Base-by-base conservation (phyloP, 1,139 yeast genomes). In the Diutina rugosa region DNA sequence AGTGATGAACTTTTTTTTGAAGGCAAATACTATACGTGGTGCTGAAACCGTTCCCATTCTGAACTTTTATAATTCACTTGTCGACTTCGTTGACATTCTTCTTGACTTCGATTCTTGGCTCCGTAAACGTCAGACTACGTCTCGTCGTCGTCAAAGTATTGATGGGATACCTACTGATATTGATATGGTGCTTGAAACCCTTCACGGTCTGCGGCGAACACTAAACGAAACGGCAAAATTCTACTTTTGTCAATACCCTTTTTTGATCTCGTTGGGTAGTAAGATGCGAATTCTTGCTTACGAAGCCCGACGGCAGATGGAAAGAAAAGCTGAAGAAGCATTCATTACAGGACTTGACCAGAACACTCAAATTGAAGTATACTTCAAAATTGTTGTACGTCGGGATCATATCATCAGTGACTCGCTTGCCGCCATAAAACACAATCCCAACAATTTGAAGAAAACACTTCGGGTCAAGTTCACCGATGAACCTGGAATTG, bases 71-170 rank as follows among this genome's bases (percentile, higher is more conserved):
- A 91, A 91, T 65, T 78, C 88, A 4, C 73, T 90, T 69, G 85
- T 87, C 2, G 98, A 93, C 67, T 88, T 77, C 67, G 83, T 90
- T 30, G 87, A 88, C 63, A 77, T 88, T 45, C 80, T 77, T 58
- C 77, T 82, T 59, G 99, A 93, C 68, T 93, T 87, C 68, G 95
- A 88, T 62, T 74, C 80, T 0, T 91, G 98, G 98, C 89, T 86
- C 60, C 72, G 69, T 56, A 67, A 63, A 38, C 63, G 61, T 51
- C 74, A 73, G 0, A 18, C 18, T 8, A 30, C 29, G 29, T 30
- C 18, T 30, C 35, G 38, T 28, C 51, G 38, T 29, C 35, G 30
- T 16, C 49, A 46, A 16, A 44, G 46, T 18, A 7, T 47, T 4
- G 51, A 47, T 14, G 78, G 71, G 21, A 57, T 76, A 8, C 70